Evolutionary conservation across 805 yeast species (phyloP).

Genomic region (Lachancea waltii): DNA sequence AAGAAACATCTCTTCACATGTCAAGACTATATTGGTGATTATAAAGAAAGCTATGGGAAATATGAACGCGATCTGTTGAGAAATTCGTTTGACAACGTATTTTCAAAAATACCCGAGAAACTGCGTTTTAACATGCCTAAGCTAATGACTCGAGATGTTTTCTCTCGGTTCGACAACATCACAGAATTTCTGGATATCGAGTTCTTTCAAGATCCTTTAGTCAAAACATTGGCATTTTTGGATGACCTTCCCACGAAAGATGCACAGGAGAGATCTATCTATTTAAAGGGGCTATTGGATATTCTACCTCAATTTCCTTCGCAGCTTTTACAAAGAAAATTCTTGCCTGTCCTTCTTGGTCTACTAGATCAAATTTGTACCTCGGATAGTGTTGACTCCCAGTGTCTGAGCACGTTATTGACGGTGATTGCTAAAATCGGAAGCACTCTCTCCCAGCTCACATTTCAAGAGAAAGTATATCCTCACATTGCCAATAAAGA

Average conservation of each 20-base stretch:
- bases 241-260: constrained; percentile 79
- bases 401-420: constrained; percentile 34
- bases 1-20: constrained; percentile 44
- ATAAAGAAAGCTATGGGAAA: constrained; percentile 48
- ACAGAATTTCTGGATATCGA: constrained; percentile 58
- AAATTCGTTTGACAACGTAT: constrained; percentile 35
- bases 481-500: constrained; percentile 31
- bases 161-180: constrained; percentile 43
- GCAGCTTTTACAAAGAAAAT: constrained; percentile 54
- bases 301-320: constrained; percentile 55
- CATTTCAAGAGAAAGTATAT: constrained; percentile 67
- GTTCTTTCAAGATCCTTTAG: constrained; percentile 75
- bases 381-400: constrained; percentile 37
- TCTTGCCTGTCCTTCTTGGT: constrained; percentile 62
- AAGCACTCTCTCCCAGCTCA: constrained; percentile 58
- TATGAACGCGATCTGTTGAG: constrained; percentile 42
- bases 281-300: constrained; percentile 56
- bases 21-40: constrained; percentile 52
- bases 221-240: constrained; percentile 70
- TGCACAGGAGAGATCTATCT: constrained; percentile 57
- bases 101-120: constrained; percentile 54
- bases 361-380: constrained; percentile 35
- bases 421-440: constrained; percentile 59
- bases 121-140: constrained; percentile 42
- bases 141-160: constrained; percentile 51